Conservation (phyloP, 169 alveolate species). For the Plasmodium fragile region DNA sequence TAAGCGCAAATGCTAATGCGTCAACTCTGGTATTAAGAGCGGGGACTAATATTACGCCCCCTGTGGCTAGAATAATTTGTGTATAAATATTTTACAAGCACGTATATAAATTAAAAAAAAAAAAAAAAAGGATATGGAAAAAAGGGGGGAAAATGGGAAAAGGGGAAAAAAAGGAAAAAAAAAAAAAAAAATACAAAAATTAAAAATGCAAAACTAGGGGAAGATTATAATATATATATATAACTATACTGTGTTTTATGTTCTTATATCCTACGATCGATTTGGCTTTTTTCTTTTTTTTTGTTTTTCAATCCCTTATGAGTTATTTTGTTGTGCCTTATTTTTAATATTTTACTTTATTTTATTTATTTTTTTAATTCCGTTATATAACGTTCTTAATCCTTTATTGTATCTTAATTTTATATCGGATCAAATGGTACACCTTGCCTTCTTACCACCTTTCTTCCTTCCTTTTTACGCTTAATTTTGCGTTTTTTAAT, state of each 20-base stretch:
- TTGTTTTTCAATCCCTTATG: not conserved
- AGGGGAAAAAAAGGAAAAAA: not conserved
- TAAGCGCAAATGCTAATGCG: not conserved
- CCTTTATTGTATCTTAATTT: not conserved
- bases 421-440: not conserved
- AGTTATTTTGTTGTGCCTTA: not conserved
- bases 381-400: not conserved
- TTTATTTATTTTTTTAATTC: not conserved
- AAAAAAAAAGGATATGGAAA: not conserved
- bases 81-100: not conserved
- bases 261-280: constrained; percentile 10
- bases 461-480: not conserved
- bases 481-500: not conserved
- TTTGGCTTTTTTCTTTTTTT: not conserved
- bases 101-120: not conserved
- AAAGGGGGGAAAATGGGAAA: not conserved
- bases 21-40: not conserved
- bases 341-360: not conserved
- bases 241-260: not conserved
- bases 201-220: not conserved
- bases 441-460: not conserved
- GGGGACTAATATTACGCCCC: constrained; percentile 3
- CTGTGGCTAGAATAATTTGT: not conserved
- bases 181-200: not conserved
- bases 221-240: not conserved